phyloP scores from a whole-genome alignment of 2,329 filamentous ascomycete species.

The Teratosphaeria viscida region DNA sequence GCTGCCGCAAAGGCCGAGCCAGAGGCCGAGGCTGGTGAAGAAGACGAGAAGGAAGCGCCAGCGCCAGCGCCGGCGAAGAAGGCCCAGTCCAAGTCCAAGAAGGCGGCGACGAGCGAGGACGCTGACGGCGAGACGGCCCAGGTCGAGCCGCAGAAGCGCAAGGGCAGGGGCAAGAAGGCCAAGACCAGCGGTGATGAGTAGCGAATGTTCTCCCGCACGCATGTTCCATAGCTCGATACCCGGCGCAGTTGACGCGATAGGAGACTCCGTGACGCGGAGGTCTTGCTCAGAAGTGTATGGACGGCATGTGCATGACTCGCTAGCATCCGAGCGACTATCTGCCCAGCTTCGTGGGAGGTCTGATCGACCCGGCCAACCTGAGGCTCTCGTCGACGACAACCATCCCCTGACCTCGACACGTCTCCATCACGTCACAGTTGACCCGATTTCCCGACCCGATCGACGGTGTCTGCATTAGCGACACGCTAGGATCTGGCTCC shows the following conservation, averaged over 20 bases:
- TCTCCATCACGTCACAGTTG: not conserved
- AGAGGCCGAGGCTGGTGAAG: constrained; percentile 11
- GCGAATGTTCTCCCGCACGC: not conserved
- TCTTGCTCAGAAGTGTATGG: not conserved
- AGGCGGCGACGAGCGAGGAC: constrained; percentile 6
- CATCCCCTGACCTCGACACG: not conserved
- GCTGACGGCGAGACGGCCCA: not conserved
- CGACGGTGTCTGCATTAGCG: not conserved
- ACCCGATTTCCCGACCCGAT: not conserved
- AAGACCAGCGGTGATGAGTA: not conserved
- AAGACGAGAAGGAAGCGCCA: constrained; percentile 13
- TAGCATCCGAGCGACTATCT: not conserved
- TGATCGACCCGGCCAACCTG: too few species aligned
- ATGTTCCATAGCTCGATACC: not conserved
- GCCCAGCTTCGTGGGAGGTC: too few species aligned
- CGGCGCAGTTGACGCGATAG: not conserved
- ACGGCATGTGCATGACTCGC: not conserved
- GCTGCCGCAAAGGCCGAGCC: constrained; percentile 1
- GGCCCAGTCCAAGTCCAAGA: constrained; percentile 24
- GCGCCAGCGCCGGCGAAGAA: constrained; percentile 12
- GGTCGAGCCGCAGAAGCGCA: not conserved
- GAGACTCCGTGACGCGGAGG: not conserved
- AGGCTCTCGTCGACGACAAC: too few species aligned
- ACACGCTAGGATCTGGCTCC: not conserved
- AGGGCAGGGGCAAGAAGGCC: not conserved